These are phyloP conservation scores for Omphalotus guepiniiformis DNA, from an alignment of 768 basidiomycete genomes.

Conservation along the genomic window DNA sequence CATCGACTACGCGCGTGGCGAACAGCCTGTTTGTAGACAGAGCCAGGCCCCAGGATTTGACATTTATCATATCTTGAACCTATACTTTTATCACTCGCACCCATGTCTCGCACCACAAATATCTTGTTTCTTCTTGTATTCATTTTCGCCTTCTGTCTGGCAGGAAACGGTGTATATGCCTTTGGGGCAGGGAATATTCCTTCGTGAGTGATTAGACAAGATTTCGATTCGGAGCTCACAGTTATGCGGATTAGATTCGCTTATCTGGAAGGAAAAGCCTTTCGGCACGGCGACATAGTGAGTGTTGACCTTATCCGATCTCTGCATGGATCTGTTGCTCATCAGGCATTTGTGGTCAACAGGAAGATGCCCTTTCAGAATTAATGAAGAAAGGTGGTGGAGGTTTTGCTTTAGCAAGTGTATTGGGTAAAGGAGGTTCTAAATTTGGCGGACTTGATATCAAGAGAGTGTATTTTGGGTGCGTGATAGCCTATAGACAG, in stretches of 20 bases:
- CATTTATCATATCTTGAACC: no score
- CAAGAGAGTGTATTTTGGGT: slow-evolving; percentile 84
- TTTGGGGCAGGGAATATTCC: slow-evolving; percentile 90
- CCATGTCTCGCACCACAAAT: no score
- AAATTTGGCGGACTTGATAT: slow-evolving; percentile 81
- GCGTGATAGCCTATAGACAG: slow-evolving; percentile 15
- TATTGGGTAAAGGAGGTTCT: slow-evolving; percentile 52
- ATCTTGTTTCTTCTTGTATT: slow-evolving; percentile 46
- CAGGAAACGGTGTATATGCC: slow-evolving; percentile 57
- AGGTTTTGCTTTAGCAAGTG: slow-evolving; percentile 52
- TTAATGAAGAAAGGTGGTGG: slow-evolving; percentile 54
- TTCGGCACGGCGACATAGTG: slow-evolving; percentile 88
- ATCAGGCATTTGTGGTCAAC: slow-evolving; percentile 12
- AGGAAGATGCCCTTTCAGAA: slow-evolving; percentile 71
- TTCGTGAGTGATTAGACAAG: slow-evolving; percentile 40
- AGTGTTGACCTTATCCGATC: slow-evolving; percentile 16
- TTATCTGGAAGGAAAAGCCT: slow-evolving; percentile 82
- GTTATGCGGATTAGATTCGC: slow-evolving; percentile 49
- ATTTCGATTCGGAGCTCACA: slow-evolving; percentile 19
- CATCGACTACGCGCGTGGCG: no score
- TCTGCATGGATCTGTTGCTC: slow-evolving; percentile 22
- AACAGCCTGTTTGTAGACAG: no score
- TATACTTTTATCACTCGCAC: no score
- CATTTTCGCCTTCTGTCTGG: slow-evolving; percentile 52
- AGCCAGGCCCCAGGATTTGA: no score